Conservation (phyloP, 495 filamentous ascomycete genomes). For the Hypoxylon intermedium region DNA sequence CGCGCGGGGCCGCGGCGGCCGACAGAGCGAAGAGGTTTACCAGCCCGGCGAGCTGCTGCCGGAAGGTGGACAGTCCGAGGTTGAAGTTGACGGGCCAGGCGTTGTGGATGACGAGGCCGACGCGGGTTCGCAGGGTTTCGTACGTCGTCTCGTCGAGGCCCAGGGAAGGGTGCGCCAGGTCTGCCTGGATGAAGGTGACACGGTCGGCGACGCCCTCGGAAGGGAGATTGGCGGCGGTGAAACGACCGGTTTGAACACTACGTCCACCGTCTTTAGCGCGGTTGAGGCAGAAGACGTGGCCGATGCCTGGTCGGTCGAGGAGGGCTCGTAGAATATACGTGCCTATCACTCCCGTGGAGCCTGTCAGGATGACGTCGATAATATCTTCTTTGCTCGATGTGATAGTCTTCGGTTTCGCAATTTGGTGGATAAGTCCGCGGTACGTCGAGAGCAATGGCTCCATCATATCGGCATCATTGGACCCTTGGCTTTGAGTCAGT, state of each 20-base stretch:
- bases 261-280: conserved; percentile 5
- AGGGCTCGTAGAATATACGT: conserved; percentile 51
- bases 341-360: conserved; percentile 57
- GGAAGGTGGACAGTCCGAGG: conserved; percentile 57
- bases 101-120: conserved; percentile 58
- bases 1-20: conserved; percentile 41
- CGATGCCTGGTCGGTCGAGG: conserved; percentile 29
- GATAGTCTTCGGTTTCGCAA: not conserved
- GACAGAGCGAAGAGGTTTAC: conserved; percentile 32
- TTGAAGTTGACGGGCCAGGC: conserved; percentile 71
- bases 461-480: not conserved
- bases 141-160: conserved; percentile 47
- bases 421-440: conserved; percentile 13
- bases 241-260: conserved; percentile 10
- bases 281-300: conserved; percentile 56
- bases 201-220: not conserved
- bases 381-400: not conserved
- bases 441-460: conserved; percentile 8
- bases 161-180: conserved; percentile 52
- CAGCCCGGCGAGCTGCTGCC: conserved; percentile 54
- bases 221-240: conserved; percentile 13
- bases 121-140: conserved; percentile 30
- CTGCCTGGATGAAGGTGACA: conserved; percentile 57
- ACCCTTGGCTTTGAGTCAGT: not conserved
- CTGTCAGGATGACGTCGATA: conserved; percentile 51